Base-by-base conservation (phyloP, 2,329 filamentous ascomycete species). In the Claviceps monticola region DNA sequence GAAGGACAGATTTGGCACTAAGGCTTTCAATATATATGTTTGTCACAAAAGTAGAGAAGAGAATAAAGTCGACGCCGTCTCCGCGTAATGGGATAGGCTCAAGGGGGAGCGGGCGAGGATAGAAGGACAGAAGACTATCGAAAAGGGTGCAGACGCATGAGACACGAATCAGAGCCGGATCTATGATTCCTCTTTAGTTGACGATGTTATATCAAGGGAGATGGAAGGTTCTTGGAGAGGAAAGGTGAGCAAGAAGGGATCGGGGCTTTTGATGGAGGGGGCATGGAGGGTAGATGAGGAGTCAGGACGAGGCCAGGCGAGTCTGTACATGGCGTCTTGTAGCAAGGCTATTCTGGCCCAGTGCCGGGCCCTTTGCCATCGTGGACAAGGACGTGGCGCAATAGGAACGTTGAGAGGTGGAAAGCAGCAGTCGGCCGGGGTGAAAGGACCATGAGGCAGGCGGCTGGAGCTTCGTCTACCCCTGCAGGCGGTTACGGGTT, bases 271-370 rank as follows among this genome's bases (percentile, higher is more conserved):
- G 57, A 53, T 49, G 59, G 63, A 34, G 29, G 62, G 63, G 64
- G 64, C 56, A 63, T 61, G 58, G 56, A 60, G 63, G 63, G 64
- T 64, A 67, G 59, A 66, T 63, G 63, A 67, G 67, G 38, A 41
- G 29, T 34, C 29, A 11, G 38, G 63, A 64, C 62, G 61, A 60
- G 59, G 44, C 46, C 49, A n/a, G 52, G 45, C 46, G 45, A 54
- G 48, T 46, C 23, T 53, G 47, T 49, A 49, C 38, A 48, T 44
- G 41, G 50, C 46, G 46, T 44, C 29, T 19, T 36, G 46, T 13
- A 48, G 60, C 57, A 54, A 58, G 57, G 57, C 57, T 54, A 21
- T 48, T 43, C 54, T 46, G 52, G 51, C 47, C 50, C 23, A 53
- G 50, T 55, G 42, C 53, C 39, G 50, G 21, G 21, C 47, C 45